Evolutionary conservation across 257 asterid species (phyloP).

Genomic region (Penstemon eatonii): DNA sequence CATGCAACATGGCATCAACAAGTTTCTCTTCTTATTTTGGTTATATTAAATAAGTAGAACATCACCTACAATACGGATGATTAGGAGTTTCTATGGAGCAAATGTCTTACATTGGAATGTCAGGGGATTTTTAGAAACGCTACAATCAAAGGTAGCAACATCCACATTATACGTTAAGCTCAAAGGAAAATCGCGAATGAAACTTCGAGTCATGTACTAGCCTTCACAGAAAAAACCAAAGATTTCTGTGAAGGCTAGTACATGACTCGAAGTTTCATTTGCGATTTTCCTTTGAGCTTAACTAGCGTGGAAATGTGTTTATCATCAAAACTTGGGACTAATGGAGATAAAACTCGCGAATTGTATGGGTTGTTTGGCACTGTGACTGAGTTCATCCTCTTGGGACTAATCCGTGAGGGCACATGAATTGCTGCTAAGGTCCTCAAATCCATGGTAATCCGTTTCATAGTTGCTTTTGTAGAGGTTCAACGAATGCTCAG

Average conservation of each 20-base stretch:
- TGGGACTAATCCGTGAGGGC: constrained; percentile 97
- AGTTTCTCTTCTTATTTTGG: constrained; percentile 59
- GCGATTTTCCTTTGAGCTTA: too few relatives aligned
- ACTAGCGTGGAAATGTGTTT: too few relatives aligned
- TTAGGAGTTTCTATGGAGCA: constrained; percentile 58
- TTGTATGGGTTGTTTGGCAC: constrained; percentile 70
- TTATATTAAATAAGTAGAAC: constrained; percentile 41
- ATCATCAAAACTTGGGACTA: too few relatives aligned
- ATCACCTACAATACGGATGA: constrained; percentile 48
- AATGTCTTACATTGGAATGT: constrained; percentile 59
- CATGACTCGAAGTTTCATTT: too few relatives aligned
- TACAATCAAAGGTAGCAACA: constrained; percentile 70
- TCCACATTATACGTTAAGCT: constrained; percentile 44
- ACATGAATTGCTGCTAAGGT: constrained; percentile 99
- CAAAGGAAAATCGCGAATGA: constrained; percentile 47
- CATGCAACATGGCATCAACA: constrained; percentile 63
- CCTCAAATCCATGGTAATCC: constrained; percentile 92
- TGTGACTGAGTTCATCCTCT: constrained; percentile 89
- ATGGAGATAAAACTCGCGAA: too few relatives aligned
- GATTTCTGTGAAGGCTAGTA: too few relatives aligned
- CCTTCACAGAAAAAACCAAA: constrained; percentile 93
- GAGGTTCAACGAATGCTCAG: constrained; percentile 97
- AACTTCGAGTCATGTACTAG: constrained; percentile 89
- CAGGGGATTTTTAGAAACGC: constrained; percentile 38
- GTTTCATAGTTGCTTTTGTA: constrained; percentile 94